These are phyloP conservation scores for Kokia cookei DNA, from an alignment of 441 rosid genomes.

Conservation along the genomic window DNA sequence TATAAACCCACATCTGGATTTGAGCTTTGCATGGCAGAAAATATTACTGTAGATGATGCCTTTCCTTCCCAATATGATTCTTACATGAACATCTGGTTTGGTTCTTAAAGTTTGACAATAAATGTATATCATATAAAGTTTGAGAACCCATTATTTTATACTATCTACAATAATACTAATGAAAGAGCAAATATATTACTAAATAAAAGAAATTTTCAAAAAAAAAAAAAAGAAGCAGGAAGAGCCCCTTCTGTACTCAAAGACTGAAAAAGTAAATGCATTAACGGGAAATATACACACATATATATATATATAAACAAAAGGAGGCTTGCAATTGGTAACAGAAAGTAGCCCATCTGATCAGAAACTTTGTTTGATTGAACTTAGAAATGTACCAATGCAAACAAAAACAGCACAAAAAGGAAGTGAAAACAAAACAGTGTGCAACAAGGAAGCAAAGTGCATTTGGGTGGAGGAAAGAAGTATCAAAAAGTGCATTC, in stretches of 20 bases:
- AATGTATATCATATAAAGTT: not conserved
- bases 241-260: constrained; percentile 7
- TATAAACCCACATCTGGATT: constrained; percentile 14
- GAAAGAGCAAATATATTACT: not conserved
- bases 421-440: not conserved
- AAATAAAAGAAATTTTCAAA: not conserved
- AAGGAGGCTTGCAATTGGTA: constrained; percentile 9
- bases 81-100: constrained; percentile 14
- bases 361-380: constrained; percentile 15
- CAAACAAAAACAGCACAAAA: not conserved
- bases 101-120: not conserved
- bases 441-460: not conserved
- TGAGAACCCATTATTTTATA: not conserved
- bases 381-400: constrained; percentile 3
- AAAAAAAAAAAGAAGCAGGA: not conserved
- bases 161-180: not conserved
- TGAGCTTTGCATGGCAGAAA: constrained; percentile 20
- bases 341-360: constrained; percentile 20
- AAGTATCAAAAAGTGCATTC: constrained; percentile 4
- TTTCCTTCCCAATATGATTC: constrained; percentile 33
- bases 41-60: constrained; percentile 27
- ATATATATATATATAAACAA: not conserved
- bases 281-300: constrained; percentile 12
- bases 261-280: constrained; percentile 32
- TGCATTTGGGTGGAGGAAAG: constrained; percentile 5